Evolutionary conservation across 116 monocot species (phyloP).

Genomic region (Phalaenopsis hybrid): DNA sequence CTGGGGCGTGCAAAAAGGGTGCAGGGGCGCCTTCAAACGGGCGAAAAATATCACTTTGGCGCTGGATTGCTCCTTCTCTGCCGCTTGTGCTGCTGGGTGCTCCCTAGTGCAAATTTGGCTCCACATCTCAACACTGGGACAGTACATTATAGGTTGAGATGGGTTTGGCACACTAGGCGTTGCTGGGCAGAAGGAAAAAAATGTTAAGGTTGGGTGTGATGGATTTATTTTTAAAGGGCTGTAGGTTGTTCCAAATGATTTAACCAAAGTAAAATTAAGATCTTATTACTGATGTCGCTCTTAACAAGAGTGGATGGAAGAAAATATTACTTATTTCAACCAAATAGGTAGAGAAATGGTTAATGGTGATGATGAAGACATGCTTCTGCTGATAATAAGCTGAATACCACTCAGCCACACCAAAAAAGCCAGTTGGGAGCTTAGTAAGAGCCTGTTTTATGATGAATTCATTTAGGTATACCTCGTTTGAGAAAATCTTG

Average conservation of each 20-base stretch:
- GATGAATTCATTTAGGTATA: not conserved
- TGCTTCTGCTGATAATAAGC: not conserved
- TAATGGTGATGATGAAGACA: not conserved
- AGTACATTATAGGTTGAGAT: too few relatives aligned
- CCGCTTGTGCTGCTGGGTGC: too few relatives aligned
- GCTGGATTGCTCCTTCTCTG: too few relatives aligned
- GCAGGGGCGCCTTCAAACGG: too few relatives aligned
- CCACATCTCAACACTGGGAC: too few relatives aligned
- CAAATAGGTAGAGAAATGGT: not conserved
- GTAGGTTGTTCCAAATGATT: not conserved
- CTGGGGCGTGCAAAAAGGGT: too few relatives aligned
- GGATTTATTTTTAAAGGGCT: not conserved
- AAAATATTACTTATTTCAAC: not conserved
- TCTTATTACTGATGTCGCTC: not conserved
- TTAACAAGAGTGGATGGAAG: not conserved
- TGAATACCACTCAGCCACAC: not conserved
- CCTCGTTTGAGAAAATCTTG: not conserved
- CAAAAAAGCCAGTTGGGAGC: not conserved
- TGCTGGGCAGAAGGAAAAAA: not conserved
- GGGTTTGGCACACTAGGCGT: too few relatives aligned
- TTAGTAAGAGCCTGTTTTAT: not conserved
- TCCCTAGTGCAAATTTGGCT: too few relatives aligned
- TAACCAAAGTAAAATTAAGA: not conserved
- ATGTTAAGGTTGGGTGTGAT: not conserved
- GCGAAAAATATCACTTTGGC: too few relatives aligned